Evolutionary conservation across 2,329 filamentous ascomycete species (phyloP).

Genomic region (Dothidotthia symphoricarpi): DNA sequence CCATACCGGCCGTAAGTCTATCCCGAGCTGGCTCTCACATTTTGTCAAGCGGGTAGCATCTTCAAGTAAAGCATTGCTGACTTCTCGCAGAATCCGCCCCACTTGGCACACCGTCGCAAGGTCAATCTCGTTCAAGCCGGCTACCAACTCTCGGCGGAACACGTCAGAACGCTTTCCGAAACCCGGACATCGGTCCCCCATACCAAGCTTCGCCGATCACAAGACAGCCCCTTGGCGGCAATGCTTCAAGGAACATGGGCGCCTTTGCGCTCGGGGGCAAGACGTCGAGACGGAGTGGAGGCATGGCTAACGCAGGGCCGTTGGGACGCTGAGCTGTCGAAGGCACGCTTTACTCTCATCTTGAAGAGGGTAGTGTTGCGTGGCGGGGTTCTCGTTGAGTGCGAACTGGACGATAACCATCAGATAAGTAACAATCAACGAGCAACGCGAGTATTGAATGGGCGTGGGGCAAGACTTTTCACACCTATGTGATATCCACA

Average conservation of each 20-base stretch:
- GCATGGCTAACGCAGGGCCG: constrained; percentile 7
- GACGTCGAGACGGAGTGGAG: constrained; percentile 26
- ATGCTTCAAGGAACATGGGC: constrained; percentile 15
- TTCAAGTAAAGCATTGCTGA: constrained; percentile 7
- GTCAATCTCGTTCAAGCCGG: constrained; percentile 26
- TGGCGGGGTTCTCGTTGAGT: too few species aligned
- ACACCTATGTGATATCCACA: too few species aligned
- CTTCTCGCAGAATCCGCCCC: constrained; percentile 21
- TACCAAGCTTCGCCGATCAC: constrained; percentile 35
- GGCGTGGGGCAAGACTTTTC: too few species aligned
- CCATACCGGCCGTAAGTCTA: constrained; percentile 24
- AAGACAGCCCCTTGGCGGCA: constrained; percentile 33
- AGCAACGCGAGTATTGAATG: too few species aligned
- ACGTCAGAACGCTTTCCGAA: constrained; percentile 25
- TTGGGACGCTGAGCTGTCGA: constrained; percentile 11
- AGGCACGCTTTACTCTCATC: neutral
- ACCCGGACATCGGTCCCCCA: constrained; percentile 14
- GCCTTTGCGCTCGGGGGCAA: constrained; percentile 34
- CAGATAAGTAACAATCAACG: too few species aligned
- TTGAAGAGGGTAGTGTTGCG: too few species aligned
- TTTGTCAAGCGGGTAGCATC: too few species aligned
- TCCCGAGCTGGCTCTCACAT: too few species aligned
- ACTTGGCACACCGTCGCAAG: constrained; percentile 27
- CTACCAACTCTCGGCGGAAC: constrained; percentile 30
- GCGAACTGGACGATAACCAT: too few species aligned